A percentile compares a stretch with the other conserved stretches of the same genome.
Conservation (phyloP, 768 basidiomycete species). For the Chalciporus chontae region DNA sequence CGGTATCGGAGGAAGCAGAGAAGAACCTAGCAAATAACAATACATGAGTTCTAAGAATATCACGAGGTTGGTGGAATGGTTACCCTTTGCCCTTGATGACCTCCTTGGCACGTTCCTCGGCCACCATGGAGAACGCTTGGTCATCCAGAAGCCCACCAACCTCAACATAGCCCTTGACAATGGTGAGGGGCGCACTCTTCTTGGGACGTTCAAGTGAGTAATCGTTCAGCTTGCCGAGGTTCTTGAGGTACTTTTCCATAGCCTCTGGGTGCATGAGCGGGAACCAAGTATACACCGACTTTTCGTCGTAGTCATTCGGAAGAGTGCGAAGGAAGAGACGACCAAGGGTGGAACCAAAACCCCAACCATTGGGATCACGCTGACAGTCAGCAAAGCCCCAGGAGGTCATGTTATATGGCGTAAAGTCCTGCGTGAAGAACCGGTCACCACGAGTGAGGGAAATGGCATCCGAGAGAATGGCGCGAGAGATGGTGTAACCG, state of each 20-base stretch:
- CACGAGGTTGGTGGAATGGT: slow-evolving; percentile 5
- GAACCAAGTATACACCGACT: slow-evolving; percentile 82
- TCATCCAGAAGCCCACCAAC: slow-evolving; percentile 47
- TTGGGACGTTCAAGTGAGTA: slow-evolving; percentile 58
- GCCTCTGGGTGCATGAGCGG: slow-evolving; percentile 77
- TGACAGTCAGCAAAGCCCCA: slow-evolving; percentile 87
- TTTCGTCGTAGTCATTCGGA: slow-evolving; percentile 62
- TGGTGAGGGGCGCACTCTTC: slow-evolving; percentile 20
- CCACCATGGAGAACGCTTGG: slow-evolving; percentile 45
- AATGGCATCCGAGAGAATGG: slow-evolving; percentile 83
- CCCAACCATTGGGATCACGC: slow-evolving; percentile 64
- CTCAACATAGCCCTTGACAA: slow-evolving; percentile 45
- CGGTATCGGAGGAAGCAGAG: slow-evolving; percentile 44
- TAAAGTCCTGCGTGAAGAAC: slow-evolving; percentile 78
- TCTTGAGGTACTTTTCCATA: slow-evolving; percentile 58
- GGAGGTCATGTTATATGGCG: slow-evolving; percentile 73
- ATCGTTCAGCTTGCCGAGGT: slow-evolving; percentile 48
- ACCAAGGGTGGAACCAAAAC: slow-evolving; percentile 69
- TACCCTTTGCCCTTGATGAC: slow-evolving; percentile 63
- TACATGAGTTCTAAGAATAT: slow-evolving; percentile 2
- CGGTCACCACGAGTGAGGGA: slow-evolving; percentile 84
- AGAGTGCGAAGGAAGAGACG: slow-evolving; percentile 71
- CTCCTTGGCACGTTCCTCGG: slow-evolving; percentile 45
- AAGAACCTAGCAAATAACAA: slow-evolving; percentile 51
- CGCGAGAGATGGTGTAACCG: slow-evolving; percentile 80